Percentiles rank a stretch among this genome's conserved stretches.
phyloP scores from a whole-genome alignment of 495 filamentous ascomycete genomes.

The Sporormia fimetaria region DNA sequence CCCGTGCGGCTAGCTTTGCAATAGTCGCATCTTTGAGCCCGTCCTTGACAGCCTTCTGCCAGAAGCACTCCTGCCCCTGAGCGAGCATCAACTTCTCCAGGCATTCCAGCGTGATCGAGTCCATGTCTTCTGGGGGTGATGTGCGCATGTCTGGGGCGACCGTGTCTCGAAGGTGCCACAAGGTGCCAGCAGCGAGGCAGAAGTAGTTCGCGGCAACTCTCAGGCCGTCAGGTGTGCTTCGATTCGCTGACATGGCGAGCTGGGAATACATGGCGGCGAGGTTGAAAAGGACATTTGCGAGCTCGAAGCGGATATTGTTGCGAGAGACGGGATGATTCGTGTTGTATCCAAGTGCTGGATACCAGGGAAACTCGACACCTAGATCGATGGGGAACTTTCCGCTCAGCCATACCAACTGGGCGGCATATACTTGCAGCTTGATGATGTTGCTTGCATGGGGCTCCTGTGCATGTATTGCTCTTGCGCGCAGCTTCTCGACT shows the following conservation, averaged over 20 bases:
- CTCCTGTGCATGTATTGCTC: slow-evolving; percentile 78
- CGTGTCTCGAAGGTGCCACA: slow-evolving; percentile 63
- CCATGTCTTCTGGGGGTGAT: slow-evolving; percentile 91
- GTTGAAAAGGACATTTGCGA: slow-evolving; percentile 88
- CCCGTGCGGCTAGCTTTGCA: slow-evolving; percentile 79
- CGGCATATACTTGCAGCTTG: slow-evolving; percentile 80
- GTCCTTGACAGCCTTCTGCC: slow-evolving; percentile 95
- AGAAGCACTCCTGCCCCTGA: slow-evolving; percentile 94
- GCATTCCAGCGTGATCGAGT: slow-evolving; percentile 71
- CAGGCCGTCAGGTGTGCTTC: slow-evolving; percentile 69
- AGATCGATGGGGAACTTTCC: slow-evolving; percentile 98
- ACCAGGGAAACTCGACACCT: slow-evolving; percentile 92
- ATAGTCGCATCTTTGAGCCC: slow-evolving; percentile 83
- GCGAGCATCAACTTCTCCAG: slow-evolving; percentile 75
- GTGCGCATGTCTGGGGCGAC: slow-evolving; percentile 79
- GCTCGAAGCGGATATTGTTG: slow-evolving; percentile 90
- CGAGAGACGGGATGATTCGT: slow-evolving; percentile 63
- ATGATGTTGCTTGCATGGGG: slow-evolving; percentile 80
- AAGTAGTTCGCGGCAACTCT: slow-evolving; percentile 87
- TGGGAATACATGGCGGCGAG: slow-evolving; percentile 88
- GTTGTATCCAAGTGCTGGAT: slow-evolving; percentile 85
- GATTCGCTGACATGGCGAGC: slow-evolving; percentile 69
- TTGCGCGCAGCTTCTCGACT: slow-evolving; percentile 69
- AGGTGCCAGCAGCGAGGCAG: slow-evolving; percentile 75
- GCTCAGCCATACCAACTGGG: slow-evolving; percentile 84